These are phyloP conservation scores for Berkeleyomyces basicola DNA, from an alignment of 2,329 filamentous ascomycete species.

Conservation along the genomic window DNA sequence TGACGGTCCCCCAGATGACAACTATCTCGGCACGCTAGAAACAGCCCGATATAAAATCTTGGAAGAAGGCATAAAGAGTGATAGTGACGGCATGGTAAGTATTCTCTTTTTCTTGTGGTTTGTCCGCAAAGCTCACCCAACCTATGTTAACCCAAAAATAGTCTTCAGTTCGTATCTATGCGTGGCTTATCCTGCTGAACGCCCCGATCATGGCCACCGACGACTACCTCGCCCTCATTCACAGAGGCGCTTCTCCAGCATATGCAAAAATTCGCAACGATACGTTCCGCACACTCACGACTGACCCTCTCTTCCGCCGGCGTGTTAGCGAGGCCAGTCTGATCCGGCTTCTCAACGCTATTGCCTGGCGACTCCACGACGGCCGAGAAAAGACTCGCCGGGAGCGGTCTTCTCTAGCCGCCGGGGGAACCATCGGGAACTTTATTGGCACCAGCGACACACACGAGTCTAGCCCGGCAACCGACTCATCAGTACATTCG, in stretches of 20 bases:
- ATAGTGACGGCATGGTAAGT: slow-evolving; percentile 64
- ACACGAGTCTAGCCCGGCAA: background rate
- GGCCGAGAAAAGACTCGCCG: slow-evolving; percentile 37
- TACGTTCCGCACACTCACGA: slow-evolving; percentile 90
- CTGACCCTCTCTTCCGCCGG: slow-evolving; percentile 89
- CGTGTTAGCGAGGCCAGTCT: slow-evolving; percentile 90
- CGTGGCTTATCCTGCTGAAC: slow-evolving; percentile 89
- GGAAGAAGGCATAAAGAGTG: slow-evolving; percentile 59
- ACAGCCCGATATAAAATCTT: slow-evolving; percentile 58
- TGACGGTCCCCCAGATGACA: slow-evolving; percentile 60
- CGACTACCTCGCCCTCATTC: slow-evolving; percentile 75
- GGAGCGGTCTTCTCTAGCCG: slow-evolving; percentile 17
- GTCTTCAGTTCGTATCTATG: slow-evolving; percentile 87
- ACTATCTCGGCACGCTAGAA: slow-evolving; percentile 49
- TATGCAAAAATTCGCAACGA: slow-evolving; percentile 98
- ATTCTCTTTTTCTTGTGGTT: background rate
- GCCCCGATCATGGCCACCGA: slow-evolving; percentile 73
- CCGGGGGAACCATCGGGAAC: slow-evolving; percentile 13
- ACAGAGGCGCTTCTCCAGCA: slow-evolving; percentile 82
- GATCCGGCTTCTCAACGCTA: slow-evolving; percentile 83
- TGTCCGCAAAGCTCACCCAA: background rate
- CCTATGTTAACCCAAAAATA: slow-evolving; percentile 21
- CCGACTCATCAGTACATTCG: slow-evolving; percentile 12
- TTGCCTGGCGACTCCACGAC: slow-evolving; percentile 88
- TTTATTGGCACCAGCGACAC: slow-evolving; percentile 20